These are phyloP conservation scores for Fraxinus paxiana DNA, from an alignment of 305 asterid species.

Conservation along the genomic window DNA sequence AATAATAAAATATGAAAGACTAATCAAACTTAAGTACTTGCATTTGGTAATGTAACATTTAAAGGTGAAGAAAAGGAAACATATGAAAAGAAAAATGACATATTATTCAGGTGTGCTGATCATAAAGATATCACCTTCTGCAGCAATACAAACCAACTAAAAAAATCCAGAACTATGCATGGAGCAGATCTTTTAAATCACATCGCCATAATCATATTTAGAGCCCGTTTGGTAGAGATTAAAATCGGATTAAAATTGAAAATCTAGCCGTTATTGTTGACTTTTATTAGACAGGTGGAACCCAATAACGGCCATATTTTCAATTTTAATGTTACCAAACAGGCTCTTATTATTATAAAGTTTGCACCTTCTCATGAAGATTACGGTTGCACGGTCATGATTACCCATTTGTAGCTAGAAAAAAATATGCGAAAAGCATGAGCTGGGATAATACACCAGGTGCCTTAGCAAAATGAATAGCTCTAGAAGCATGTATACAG, in stretches of 20 bases:
- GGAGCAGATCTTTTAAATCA: not conserved
- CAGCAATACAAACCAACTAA: not conserved
- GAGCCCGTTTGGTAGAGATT: no score
- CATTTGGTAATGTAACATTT: not conserved
- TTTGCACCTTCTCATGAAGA: not conserved
- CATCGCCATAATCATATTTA: not conserved
- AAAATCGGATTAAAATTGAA: no score
- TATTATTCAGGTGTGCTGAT: not conserved
- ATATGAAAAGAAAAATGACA: not conserved
- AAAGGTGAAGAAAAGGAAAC: not conserved
- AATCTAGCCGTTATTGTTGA: no score
- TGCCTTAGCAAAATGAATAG: not conserved
- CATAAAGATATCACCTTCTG: not conserved
- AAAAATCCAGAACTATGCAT: not conserved
- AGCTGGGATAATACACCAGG: not conserved
- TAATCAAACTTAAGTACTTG: not conserved
- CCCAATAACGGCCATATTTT: no score
- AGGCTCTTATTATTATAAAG: not conserved
- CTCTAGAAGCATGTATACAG: not conserved
- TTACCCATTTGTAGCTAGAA: not conserved
- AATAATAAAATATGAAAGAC: not conserved
- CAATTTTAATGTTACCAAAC: no score
- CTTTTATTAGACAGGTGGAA: no score
- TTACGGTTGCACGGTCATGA: not conserved
- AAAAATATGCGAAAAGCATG: not conserved